Evolutionary conservation across 1,284 basidiomycete genomes (phyloP).

Genomic region (Papiliotrema flavescens): DNA sequence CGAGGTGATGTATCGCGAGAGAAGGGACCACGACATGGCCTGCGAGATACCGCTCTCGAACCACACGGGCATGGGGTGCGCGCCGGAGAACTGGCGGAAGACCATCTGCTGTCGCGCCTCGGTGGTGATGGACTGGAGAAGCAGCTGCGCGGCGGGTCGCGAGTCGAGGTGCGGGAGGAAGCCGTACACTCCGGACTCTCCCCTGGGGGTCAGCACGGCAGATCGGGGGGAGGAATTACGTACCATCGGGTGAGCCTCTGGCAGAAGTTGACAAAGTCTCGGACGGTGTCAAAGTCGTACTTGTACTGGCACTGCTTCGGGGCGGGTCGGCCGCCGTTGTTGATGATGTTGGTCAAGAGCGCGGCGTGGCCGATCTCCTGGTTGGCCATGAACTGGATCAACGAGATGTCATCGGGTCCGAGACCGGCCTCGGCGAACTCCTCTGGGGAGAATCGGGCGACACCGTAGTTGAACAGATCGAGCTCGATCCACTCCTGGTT

Average conservation of each 20-base stretch:
- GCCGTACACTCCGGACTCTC: slow-evolving; percentile 57
- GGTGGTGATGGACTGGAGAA: slow-evolving; percentile 62
- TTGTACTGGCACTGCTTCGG: slow-evolving; percentile 57
- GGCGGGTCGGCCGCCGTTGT: slow-evolving; percentile 19
- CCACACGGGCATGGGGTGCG: slow-evolving; percentile 60
- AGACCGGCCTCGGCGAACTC: slow-evolving; percentile 61
- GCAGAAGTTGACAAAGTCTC: slow-evolving; percentile 62
- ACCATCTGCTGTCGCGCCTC: slow-evolving; percentile 66
- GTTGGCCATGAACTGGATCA: slow-evolving; percentile 45
- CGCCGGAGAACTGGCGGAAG: slow-evolving; percentile 62
- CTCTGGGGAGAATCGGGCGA: slow-evolving; percentile 55
- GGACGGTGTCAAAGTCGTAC: slow-evolving; percentile 60
- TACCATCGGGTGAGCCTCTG: slow-evolving; percentile 52
- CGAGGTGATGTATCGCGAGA: slow-evolving; percentile 57
- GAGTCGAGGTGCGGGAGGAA: slow-evolving; percentile 59
- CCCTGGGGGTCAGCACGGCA: slow-evolving; percentile 37
- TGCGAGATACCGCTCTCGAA: slow-evolving; percentile 56
- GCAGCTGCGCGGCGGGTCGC: slow-evolving; percentile 56
- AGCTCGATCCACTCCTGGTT: slow-evolving; percentile 58
- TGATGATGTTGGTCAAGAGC: slow-evolving; percentile 39
- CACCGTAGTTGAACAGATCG: slow-evolving; percentile 47
- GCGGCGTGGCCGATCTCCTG: slow-evolving; percentile 45
- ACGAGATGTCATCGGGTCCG: slow-evolving; percentile 55
- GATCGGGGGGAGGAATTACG: background rate
- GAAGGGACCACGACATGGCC: slow-evolving; percentile 60